These are phyloP conservation scores for Neofusicoccum sp. DNA, from an alignment of 2,329 filamentous ascomycete species.

Conservation along the genomic window DNA sequence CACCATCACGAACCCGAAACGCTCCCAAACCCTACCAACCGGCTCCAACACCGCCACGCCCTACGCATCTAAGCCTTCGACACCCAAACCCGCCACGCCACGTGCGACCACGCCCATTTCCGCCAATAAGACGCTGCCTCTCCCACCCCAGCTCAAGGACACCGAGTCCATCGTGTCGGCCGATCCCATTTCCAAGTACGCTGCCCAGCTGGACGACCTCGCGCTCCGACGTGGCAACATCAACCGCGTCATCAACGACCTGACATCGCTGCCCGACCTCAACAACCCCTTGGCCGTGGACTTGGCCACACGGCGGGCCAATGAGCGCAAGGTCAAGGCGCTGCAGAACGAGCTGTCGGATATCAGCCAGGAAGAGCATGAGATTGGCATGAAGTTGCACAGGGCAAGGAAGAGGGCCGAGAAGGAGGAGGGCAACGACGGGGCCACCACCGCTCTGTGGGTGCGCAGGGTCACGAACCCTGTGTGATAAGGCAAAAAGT, in stretches of 20 bases:
- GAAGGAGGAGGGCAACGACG: conserved; percentile 36
- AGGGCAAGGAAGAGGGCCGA: conserved; percentile 44
- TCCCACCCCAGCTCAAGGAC: conserved; percentile 30
- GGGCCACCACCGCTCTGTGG: conserved; percentile 40
- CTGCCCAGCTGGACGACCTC: conserved; percentile 44
- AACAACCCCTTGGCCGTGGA: conserved; percentile 43
- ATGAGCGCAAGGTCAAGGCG: conserved; percentile 38
- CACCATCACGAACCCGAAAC: conserved; percentile 22
- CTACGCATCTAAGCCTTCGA: not conserved
- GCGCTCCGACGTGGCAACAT: conserved; percentile 41
- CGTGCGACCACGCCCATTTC: conserved; percentile 29
- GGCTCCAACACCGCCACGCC: conserved; percentile 1
- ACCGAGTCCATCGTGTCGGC: conserved; percentile 30
- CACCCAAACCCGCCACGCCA: not conserved
- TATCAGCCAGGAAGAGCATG: conserved; percentile 41
- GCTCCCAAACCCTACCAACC: not conserved
- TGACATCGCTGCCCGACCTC: conserved; percentile 36
- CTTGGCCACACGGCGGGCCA: conserved; percentile 36
- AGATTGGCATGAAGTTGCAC: conserved; percentile 44
- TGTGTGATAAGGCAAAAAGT: not conserved
- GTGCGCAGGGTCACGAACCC: conserved; percentile 39
- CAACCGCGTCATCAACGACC: conserved; percentile 37
- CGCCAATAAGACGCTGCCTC: conserved; percentile 41
- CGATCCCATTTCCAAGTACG: conserved; percentile 40
- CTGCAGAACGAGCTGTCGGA: conserved; percentile 43